Evolutionary conservation across 2,329 filamentous ascomycete species (phyloP), one percentile per base, ranked within the genome.

Genomic region (Fusarium buharicum): DNA sequence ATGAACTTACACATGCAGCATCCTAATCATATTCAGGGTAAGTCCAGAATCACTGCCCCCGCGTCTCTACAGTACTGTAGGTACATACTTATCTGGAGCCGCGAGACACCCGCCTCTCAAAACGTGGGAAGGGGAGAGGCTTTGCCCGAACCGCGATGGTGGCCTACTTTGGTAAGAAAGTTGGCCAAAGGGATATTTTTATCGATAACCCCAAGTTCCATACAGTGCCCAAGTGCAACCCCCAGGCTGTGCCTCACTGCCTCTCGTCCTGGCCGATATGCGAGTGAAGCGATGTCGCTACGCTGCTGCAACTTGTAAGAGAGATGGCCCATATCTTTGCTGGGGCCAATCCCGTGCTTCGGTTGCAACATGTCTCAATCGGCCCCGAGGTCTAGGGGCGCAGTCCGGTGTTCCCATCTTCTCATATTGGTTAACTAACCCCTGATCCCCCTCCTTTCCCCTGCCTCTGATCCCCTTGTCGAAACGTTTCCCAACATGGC

Each of bases 131-230:
- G 38, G 43, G 40, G 46, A 40, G 28, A 6, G 57, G 62, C 53
- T 58, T 64, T 57, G 51, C 62, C 36, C 28, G 13, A 59, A 54
- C 40, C 17, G 50, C 50, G 34, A 55, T 64, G 62, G 64, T 67
- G 64, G 59, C 57, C 62, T 51, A 33, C 30, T 13, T n/a, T 14
- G 30, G 30, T 58, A 55, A 41, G 46, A 49, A 51, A 49, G 45
- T 62, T 50, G 61, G 46, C 57, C 34, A 54, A 48, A 57, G 22
- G 22, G 62, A 64, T 70, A 70, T 68, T 68, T 66, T 66, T 70
- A 69, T 69, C 64, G 51, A 63, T 56, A 59, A 46, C 18, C 20
- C 34, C 41, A 52, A 58, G 45, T 53, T 44, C 40, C 41, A 27
- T 18, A 11, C 13, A 27, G 31, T 28, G 45, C 37, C 43, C 34